Percentiles rank a stretch among this genome's conserved stretches.
These are phyloP conservation scores for Trifolium subterraneum DNA, from an alignment of 306 rosid genomes.

Conservation along the genomic window DNA sequence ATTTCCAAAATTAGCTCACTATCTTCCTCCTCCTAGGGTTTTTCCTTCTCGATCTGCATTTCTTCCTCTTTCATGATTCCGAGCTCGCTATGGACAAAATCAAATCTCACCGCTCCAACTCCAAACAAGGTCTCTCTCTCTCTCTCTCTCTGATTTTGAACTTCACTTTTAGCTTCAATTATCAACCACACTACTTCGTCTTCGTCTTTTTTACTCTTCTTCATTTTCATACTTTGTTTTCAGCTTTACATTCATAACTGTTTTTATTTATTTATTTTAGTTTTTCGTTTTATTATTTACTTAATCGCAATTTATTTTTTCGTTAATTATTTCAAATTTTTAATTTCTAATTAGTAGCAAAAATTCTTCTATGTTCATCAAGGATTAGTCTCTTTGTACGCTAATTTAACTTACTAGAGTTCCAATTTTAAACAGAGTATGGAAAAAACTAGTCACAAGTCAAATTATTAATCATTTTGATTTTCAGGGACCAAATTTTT, in stretches of 20 bases:
- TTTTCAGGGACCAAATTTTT: background rate
- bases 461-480: constrained; percentile 19
- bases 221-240: background rate
- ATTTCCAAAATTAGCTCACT: background rate
- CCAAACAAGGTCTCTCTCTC: constrained; percentile 56
- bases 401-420: background rate
- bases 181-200: constrained; percentile 2
- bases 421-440: background rate
- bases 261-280: background rate
- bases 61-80: constrained; percentile 51
- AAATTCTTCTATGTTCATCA: background rate
- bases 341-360: background rate
- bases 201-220: background rate
- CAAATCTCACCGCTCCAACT: constrained; percentile 53
- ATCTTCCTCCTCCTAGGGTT: constrained; percentile 40
- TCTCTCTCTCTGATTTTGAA: background rate
- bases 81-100: constrained; percentile 56
- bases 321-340: background rate
- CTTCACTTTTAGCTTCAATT: constrained; percentile 1
- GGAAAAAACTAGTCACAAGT: background rate
- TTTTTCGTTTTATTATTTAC: background rate
- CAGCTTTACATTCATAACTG: background rate
- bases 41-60: constrained; percentile 39
- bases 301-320: background rate
- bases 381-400: constrained; percentile 6